Evolutionary conservation across 805 yeast genomes (phyloP), one percentile per base, ranked within the genome.

Genomic region (Barnettozyma wickerhamii): DNA sequence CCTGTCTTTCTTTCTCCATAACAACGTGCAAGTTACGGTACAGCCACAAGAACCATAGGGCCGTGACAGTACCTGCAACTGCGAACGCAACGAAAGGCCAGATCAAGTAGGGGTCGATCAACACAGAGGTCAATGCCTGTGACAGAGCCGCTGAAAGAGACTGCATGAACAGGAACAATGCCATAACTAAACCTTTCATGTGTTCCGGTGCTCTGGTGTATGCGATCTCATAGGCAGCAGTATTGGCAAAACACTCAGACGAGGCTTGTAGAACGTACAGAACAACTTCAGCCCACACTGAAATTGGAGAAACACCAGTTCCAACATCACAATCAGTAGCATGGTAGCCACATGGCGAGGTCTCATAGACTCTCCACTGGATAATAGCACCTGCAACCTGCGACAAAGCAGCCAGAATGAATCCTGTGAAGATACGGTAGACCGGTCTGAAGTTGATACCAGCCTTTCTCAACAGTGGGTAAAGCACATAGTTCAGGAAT

Each of bases 171-270:
- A 84, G 68, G 67, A 79, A 83, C 35, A 67, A 43, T 6, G 81
- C 69, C 70, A 66, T 65, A 37, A 63, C 60, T 29, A 66, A 59
- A 13, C 68, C 59, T 41, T 62, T 67, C 67, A 64, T 64, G 23
- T 73, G 65, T 9, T 71, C 71, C 19, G 93, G 93, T 6, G 91
- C 90, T 65, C 84, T 81, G 20, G 87, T 79, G 64, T 81, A 84
- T 15, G 95, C 91, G 54, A 81, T 82, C 64, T 84, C 91, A 51
- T 82, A 73, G 51, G 90, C 91, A 13, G 91, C 81, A 51, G 82
- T 75, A 34, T 84, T 80, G 18, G 89, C 87, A 52, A 84, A 73
- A 48, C 84, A 83, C 63, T 84, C 95, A 7, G 88, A 75, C 35
- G 81, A 56, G 7, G 84, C 90, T 60, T 81, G 77, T 47, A 84